phyloP scores from a whole-genome alignment of 2,329 filamentous ascomycete species.

The Rhynchosporium agropyri region DNA sequence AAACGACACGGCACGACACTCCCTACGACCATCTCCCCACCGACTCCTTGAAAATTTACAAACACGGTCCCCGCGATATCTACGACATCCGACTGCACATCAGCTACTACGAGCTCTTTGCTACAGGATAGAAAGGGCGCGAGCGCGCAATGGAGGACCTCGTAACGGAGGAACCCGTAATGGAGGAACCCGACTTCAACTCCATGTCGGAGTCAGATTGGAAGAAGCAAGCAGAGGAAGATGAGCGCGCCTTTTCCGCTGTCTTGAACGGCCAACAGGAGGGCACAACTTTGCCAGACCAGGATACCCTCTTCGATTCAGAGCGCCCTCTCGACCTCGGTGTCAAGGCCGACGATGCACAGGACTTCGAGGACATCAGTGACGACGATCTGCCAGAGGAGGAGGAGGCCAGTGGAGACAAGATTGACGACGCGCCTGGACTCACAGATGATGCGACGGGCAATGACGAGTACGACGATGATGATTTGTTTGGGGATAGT shows the following conservation, averaged over 20 bases:
- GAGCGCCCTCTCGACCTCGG: constrained; percentile 59
- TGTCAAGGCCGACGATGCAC: constrained; percentile 88
- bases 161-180: constrained; percentile 13
- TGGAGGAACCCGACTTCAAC: constrained; percentile 25
- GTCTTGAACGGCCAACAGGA: constrained; percentile 2
- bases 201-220: constrained; percentile 44
- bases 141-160: constrained; percentile 26
- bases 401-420: constrained; percentile 51
- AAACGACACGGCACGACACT: constrained; percentile 2
- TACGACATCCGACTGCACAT: not conserved
- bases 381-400: constrained; percentile 91
- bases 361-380: constrained; percentile 88
- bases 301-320: constrained; percentile 47
- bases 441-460: constrained; percentile 52
- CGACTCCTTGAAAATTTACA: not conserved
- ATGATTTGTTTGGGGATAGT: constrained; percentile 71
- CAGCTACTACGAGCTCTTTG: constrained; percentile 14
- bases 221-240: constrained; percentile 51
- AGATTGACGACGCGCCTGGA: constrained; percentile 36
- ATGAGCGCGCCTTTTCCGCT: constrained; percentile 51
- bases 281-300: constrained; percentile 1
- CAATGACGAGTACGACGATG: constrained; percentile 57
- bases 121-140: constrained; percentile 15
- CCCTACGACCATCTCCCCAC: not conserved
- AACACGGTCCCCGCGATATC: not conserved